Evolutionary conservation across 83 land plant species (phyloP), one percentile per base, ranked within the genome.

Genomic region (Picea abies): DNA sequence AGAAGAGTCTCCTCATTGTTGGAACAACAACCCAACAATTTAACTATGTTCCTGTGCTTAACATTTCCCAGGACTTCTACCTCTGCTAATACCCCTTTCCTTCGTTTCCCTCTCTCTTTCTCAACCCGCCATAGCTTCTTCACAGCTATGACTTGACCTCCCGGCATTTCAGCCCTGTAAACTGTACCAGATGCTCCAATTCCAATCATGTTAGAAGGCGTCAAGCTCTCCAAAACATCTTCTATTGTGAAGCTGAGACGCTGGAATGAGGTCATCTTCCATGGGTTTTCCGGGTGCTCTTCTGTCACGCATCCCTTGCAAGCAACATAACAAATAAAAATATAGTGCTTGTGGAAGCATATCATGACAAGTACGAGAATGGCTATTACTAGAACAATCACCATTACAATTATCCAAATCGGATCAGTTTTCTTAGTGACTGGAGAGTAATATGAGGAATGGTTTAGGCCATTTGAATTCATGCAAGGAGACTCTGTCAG

Each of bases 101-200:
- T 62, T 84, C 85, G 82, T 66, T 49, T n/a, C 68, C 4, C 10
- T 56, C 66, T 41, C 81, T 83, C 89, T 71, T 88, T 90, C 65
- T 87, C 58, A 83, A 83, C 84, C 26, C 87, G 88, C 92, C 91
- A 90, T 26, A 94, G 87, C 63, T 86, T 88, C 83, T 94, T 94
- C 65, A 94, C 96, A 60, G 96, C 96, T 71, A 94, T 87, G 56
- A 82, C 80, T 81, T 94, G 93, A 58, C 94, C 94, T 64, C 82
- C 84, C 44, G 93, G 93, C 94, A 92, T 90, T 61, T 88, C 88
- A 14, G 94, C 96, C 64, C 84, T 89, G 86, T 94, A 94, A n/a
- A 94, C 96, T 0, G 91, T 85, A 29, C 96, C 96, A 3, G 91
- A 78, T 26, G 91, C 82, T 39, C 96, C 96, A 88, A 87, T 86